Base-by-base conservation (phyloP, 805 yeast species). In the Zygosaccharomyces rouxii region DNA sequence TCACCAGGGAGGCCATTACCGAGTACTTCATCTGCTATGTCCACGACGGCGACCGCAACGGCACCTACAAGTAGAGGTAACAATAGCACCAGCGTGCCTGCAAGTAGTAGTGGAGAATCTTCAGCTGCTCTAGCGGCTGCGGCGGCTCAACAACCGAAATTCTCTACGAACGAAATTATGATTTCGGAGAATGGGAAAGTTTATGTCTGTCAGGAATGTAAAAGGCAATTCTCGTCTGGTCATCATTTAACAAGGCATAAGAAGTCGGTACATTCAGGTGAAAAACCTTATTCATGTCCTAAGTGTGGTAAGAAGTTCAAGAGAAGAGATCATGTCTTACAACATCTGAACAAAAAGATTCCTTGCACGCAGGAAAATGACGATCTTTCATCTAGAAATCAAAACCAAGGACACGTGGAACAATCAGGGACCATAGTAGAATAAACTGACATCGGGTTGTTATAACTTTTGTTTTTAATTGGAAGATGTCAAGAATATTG, bases 261-360 rank as follows among this genome's bases (percentile, higher is more conserved):
- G 51, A 67, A 67, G 45, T 66, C 70, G 3, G 71, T 67, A 25
- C 71, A 67, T 52, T 66, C 70, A 2, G 70, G 69, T n/a, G 69
- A 66, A 43, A 67, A 67, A 46, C 69, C 70, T 1, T 66, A 66
- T 42, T 65, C 69, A 1, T 67, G 71, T 54, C 68, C 70, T 7
- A 63, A 67, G 42, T 67, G 71, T 55, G 70, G 70, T 11, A 67
- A 67, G 42, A 58, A 62, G 39, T 67, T 67, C 39, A 67, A 67
- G 46, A 66, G 71, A 55, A 57, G 70, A 37, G 71, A 67, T 50
- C 71, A 67, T 58, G 71, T 67, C 3, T 49, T 67, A 39, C 71
- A 67, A 39, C 71, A 67, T 54, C 52, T 67, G 33, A 66, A 67
- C 47, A 67, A 67, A 42, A 67, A 67, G 44, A 63, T 67, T 14